These are phyloP conservation scores for Verticillium isaacii DNA, from an alignment of 2,329 filamentous ascomycete species.

Conservation along the genomic window DNA sequence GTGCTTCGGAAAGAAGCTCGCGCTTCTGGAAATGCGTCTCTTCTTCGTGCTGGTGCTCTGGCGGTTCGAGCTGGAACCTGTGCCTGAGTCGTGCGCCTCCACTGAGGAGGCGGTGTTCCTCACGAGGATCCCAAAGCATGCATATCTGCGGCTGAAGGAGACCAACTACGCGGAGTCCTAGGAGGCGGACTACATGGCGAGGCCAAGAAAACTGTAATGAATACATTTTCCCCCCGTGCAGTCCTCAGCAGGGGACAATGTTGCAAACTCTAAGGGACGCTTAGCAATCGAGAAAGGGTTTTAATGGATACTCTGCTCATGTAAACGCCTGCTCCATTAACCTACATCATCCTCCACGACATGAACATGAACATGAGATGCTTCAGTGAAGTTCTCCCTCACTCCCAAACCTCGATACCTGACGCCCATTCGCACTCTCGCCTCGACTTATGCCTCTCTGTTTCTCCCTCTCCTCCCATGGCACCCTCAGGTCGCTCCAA, in stretches of 20 bases:
- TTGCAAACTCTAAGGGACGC: too few species aligned
- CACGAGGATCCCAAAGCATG: slow-evolving; percentile 19
- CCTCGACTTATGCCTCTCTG: background rate
- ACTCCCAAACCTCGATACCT: background rate
- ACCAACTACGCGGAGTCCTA: background rate
- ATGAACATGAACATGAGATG: too few species aligned
- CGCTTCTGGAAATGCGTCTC: slow-evolving; percentile 22
- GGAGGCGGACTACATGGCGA: background rate
- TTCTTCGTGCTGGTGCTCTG: slow-evolving; percentile 18
- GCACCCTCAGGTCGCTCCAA: slow-evolving; percentile 11
- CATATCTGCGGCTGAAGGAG: slow-evolving; percentile 19
- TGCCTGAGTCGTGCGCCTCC: slow-evolving; percentile 8
- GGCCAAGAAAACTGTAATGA: too few species aligned
- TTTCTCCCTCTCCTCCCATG: background rate
- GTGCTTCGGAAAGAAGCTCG: slow-evolving; percentile 22
- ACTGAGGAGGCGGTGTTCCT: slow-evolving; percentile 16
- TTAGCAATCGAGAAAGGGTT: too few species aligned
- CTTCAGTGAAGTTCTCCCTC: background rate
- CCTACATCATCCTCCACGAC: too few species aligned
- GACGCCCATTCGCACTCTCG: background rate
- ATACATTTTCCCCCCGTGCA: too few species aligned
- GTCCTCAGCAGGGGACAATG: too few species aligned
- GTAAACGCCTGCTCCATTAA: too few species aligned
- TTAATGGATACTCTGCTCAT: too few species aligned
- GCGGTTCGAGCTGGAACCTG: slow-evolving; percentile 19